Base-by-base conservation (phyloP, 352 stramenopile genomes). In the Blastocystis sp. region DNA sequence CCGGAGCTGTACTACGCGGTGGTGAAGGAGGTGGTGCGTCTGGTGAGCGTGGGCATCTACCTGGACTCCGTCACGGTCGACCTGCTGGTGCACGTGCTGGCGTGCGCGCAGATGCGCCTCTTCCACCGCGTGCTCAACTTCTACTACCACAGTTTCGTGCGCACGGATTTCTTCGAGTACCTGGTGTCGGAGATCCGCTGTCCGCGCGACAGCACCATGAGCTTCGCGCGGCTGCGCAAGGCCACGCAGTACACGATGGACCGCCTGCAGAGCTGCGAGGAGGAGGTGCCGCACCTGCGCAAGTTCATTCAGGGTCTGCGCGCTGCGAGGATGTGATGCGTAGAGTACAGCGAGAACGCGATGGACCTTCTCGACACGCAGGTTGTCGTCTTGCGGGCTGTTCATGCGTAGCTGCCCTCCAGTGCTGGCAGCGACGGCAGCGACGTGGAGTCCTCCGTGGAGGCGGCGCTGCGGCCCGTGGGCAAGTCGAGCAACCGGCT, bases 91-190 rank as follows among this genome's bases (percentile, higher is more conserved):
- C 57, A 17, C 3, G 28, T 84, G n/a, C 57, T 84, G 24, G 21
- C 38, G 17, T 84, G 74, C 60, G 48, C 69, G 7, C 52, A 66
- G 48, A 42, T 84, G 0, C 74, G 74, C 40, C 74, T 84, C 38
- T 84, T 84, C 48, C 57, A 62, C 3, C 69, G 21, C 38, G 21
- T 84, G 42, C 42, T 68, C 10, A 52, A 84, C 61, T 7, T 11
- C 3, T 64, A 68, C 40, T 84, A 84, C n/a, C n/a, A 52, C 60
- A 14, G 24, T 57, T 84, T 84, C 38, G 74, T 84, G 11, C 19
- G 24, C 61, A 84, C 74, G 24, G 74, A 84, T 70, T 57, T 84
- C n/a, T 84, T 84, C 66, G 74, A 84, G 74, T 84, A 84, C 57
- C 60, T 84, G 2, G 61, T 84, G 1, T 69, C 34, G n/a, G 74